phyloP scores from a whole-genome alignment of 148 eudicot species.

The Suaeda aralocaspica region DNA sequence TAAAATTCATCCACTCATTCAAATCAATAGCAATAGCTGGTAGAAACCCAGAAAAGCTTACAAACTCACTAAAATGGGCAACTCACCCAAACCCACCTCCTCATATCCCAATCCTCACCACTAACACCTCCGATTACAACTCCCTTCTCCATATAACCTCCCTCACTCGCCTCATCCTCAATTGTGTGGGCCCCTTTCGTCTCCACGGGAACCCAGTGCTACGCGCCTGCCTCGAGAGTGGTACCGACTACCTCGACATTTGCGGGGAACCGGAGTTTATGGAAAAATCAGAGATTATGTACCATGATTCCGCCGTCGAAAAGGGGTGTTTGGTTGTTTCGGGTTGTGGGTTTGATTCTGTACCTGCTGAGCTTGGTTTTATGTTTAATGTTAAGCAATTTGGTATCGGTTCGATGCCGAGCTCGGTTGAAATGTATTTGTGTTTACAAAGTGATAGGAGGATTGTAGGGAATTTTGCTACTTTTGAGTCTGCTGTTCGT shows the following conservation, averaged over 20 bases:
- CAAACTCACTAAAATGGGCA: slow-evolving; percentile 64
- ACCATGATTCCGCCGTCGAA: slow-evolving; percentile 46
- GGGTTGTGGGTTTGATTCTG: slow-evolving; percentile 87
- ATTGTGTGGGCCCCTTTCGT: slow-evolving; percentile 86
- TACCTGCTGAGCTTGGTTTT: slow-evolving; percentile 80
- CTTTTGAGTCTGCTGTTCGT: slow-evolving; percentile 76
- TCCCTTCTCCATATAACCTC: slow-evolving; percentile 47
- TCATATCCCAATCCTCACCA: slow-evolving; percentile 46
- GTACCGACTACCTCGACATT: slow-evolving; percentile 75
- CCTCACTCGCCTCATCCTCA: slow-evolving; percentile 47
- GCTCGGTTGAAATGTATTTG: slow-evolving; percentile 62
- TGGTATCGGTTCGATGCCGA: slow-evolving; percentile 36
- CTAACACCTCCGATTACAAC: slow-evolving; percentile 43
- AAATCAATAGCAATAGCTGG: slow-evolving; percentile 75
- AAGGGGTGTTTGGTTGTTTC: slow-evolving; percentile 63
- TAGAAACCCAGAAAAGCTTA: slow-evolving; percentile 40
- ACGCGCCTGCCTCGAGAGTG: slow-evolving; percentile 54
- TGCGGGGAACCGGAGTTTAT: slow-evolving; percentile 90
- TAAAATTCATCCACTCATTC: slow-evolving; percentile 52
- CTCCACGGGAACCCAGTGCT: slow-evolving; percentile 58
- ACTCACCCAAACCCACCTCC: slow-evolving; percentile 42
- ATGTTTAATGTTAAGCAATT: slow-evolving; percentile 58
- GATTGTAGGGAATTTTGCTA: slow-evolving; percentile 72
- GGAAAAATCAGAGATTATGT: slow-evolving; percentile 61
- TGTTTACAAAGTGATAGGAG: slow-evolving; percentile 63